Percentiles rank a stretch among this genome's conserved stretches.
These are phyloP conservation scores for Phytopythium chamaehyphon DNA, from an alignment of 352 stramenopile species.

Conservation along the genomic window DNA sequence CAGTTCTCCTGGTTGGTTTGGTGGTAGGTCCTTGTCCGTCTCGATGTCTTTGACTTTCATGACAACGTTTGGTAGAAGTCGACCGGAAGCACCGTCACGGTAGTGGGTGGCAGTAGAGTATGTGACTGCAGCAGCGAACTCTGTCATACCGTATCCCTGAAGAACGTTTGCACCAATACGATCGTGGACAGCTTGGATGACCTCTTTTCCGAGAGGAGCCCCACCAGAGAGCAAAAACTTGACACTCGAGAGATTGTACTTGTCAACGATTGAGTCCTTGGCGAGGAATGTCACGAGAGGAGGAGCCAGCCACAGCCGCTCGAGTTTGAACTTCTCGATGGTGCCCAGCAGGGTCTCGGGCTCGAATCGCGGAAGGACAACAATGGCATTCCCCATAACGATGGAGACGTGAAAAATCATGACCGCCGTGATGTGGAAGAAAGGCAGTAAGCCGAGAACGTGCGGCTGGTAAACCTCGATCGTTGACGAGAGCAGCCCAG, in stretches of 20 bases:
- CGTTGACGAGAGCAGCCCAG: constrained; percentile 47
- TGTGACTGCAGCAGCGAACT: constrained; percentile 53
- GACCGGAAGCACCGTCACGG: constrained; percentile 21
- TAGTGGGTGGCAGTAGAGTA: constrained; percentile 12
- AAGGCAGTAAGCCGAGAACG: constrained; percentile 65
- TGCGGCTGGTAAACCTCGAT: constrained; percentile 38
- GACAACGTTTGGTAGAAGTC: constrained; percentile 29
- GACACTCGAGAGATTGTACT: constrained; percentile 81
- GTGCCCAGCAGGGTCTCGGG: constrained; percentile 76
- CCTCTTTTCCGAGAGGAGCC: constrained; percentile 73
- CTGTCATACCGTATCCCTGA: constrained; percentile 56
- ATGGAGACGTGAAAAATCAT: constrained; percentile 67
- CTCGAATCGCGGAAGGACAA: constrained; percentile 88
- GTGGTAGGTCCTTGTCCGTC: constrained; percentile 23
- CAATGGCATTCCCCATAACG: constrained; percentile 53
- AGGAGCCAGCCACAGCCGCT: constrained; percentile 64
- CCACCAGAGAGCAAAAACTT: constrained; percentile 68
- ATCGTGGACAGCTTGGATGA: constrained; percentile 48
- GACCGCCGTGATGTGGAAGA: constrained; percentile 92
- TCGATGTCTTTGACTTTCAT: constrained; percentile 26
- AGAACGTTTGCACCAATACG: constrained; percentile 44
- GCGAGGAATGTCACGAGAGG: constrained; percentile 78
- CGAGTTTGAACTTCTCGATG: constrained; percentile 65
- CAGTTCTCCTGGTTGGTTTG: constrained; percentile 53
- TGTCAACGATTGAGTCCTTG: constrained; percentile 82